Evolutionary conservation across 805 yeast species (phyloP).

Genomic region (Kuraishia floccosa): DNA sequence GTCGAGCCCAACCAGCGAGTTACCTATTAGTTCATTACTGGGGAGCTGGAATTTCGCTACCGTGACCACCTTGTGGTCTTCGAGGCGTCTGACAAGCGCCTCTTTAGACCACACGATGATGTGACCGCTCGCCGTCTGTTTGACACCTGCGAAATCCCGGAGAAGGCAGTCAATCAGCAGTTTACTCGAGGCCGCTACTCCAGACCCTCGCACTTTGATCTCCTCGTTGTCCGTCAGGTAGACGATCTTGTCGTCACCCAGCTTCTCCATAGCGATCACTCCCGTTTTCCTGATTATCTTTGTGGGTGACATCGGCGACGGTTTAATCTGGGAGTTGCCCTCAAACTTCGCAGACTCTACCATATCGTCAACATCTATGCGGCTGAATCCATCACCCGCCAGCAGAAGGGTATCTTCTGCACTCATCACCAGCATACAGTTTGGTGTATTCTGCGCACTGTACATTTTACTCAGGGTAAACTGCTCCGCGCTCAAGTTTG

Average conservation of each 20-base stretch:
- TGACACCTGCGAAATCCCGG: conserved; percentile 26
- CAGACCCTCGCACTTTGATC: conserved; percentile 18
- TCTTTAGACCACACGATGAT: conserved; percentile 28
- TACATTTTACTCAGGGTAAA: conserved; percentile 9
- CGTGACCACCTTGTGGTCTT: conserved; percentile 4
- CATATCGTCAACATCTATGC: conserved; percentile 6
- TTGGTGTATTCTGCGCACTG: conserved; percentile 8
- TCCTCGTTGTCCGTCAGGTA: conserved; percentile 25
- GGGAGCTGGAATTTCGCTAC: conserved; percentile 9
- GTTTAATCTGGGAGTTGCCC: conserved; percentile 4
- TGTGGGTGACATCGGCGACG: conserved; percentile 15
- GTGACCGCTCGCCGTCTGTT: conserved; percentile 18
- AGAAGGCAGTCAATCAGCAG: conserved; percentile 24
- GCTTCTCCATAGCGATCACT: conserved; percentile 18
- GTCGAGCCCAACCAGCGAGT: conserved; percentile 31
- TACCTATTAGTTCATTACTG: conserved; percentile 22
- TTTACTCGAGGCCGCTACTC: conserved; percentile 1
- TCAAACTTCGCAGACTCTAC: neutral
- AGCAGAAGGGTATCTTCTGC: conserved; percentile 7
- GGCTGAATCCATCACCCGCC: conserved; percentile 7
- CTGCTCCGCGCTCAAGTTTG: conserved; percentile 14
- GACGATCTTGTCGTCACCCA: conserved; percentile 15
- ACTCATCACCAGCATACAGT: conserved; percentile 12
- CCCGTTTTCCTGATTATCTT: conserved; percentile 17
- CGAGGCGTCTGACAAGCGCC: conserved; percentile 24